These are phyloP conservation scores for Plenodomus lindquistii DNA, from an alignment of 2,329 filamentous ascomycete species.

Conservation along the genomic window DNA sequence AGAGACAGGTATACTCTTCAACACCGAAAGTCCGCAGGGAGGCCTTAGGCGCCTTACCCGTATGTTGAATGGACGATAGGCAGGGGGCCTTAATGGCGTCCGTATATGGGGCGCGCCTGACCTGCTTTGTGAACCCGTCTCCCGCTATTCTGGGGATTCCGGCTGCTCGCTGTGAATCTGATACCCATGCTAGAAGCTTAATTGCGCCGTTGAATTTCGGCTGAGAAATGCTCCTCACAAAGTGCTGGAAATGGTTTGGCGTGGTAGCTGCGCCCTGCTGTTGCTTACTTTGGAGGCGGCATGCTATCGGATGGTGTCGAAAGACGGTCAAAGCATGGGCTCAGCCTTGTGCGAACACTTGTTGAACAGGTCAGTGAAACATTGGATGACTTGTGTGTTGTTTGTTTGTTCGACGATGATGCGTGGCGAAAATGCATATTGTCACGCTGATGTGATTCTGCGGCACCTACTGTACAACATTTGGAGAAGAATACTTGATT, in stretches of 20 bases:
- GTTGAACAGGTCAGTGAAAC: too few species aligned
- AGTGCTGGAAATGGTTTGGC: conserved; percentile 15
- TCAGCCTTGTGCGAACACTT: too few species aligned
- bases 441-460: too few species aligned
- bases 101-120: neutral
- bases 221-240: conserved; percentile 6
- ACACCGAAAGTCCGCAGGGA: conserved; percentile 1
- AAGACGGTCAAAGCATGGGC: conserved; percentile 7
- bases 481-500: neutral
- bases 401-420: neutral
- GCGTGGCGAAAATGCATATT: too few species aligned
- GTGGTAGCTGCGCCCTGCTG: conserved; percentile 16
- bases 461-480: too few species aligned
- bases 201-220: conserved; percentile 5
- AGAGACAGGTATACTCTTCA: conserved; percentile 5
- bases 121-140: conserved; percentile 2
- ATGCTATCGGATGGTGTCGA: conserved; percentile 8
- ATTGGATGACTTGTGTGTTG: too few species aligned
- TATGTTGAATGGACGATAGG: conserved; percentile 2
- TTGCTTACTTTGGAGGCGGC: neutral
- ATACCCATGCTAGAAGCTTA: conserved; percentile 23
- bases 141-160: conserved; percentile 13
- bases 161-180: conserved; percentile 13
- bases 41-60: conserved; percentile 3
- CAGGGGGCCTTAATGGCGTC: neutral